A percentile compares a stretch with the other conserved stretches of the same genome.
Conservation (phyloP, 2,329 filamentous ascomycete genomes). For the Sporothrix humicola region DNA sequence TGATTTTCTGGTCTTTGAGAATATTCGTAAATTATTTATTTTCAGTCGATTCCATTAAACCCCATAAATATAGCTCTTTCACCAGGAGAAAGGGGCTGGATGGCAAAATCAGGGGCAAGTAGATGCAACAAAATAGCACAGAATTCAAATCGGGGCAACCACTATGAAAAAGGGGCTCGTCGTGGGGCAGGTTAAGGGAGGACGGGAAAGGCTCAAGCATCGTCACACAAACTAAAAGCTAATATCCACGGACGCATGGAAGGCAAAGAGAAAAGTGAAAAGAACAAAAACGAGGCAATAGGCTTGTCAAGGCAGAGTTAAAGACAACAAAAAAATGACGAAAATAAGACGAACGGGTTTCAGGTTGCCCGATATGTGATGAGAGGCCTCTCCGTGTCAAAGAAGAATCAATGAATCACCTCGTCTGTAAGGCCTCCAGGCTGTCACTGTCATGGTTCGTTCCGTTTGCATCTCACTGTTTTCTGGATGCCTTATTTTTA, state of each 20-base stretch:
- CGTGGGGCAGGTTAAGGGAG: not conserved
- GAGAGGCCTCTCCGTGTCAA: conserved; percentile 1
- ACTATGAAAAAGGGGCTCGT: not conserved
- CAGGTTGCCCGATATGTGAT: conserved; percentile 20
- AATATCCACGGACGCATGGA: not conserved
- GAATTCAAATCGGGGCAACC: not conserved
- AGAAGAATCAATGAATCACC: not conserved
- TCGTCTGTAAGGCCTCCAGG: not conserved
- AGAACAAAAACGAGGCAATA: not conserved
- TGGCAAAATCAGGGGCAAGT: not conserved
- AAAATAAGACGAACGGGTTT: not conserved
- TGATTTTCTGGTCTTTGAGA: too few relatives aligned
- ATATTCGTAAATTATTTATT: too few relatives aligned
- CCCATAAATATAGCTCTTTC: too few relatives aligned
- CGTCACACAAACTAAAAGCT: not conserved
- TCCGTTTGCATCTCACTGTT: not conserved
- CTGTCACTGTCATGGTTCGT: not conserved
- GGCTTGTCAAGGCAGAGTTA: not conserved
- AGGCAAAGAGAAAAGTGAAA: not conserved
- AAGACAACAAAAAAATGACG: not conserved
- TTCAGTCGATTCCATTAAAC: too few relatives aligned
- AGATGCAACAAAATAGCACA: not conserved
- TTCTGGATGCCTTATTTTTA: not conserved
- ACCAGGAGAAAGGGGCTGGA: not conserved
- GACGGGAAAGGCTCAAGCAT: not conserved